phyloP scores from a whole-genome alignment of 1,284 basidiomycete species.

The Cryptococcus maquisensis region DNA sequence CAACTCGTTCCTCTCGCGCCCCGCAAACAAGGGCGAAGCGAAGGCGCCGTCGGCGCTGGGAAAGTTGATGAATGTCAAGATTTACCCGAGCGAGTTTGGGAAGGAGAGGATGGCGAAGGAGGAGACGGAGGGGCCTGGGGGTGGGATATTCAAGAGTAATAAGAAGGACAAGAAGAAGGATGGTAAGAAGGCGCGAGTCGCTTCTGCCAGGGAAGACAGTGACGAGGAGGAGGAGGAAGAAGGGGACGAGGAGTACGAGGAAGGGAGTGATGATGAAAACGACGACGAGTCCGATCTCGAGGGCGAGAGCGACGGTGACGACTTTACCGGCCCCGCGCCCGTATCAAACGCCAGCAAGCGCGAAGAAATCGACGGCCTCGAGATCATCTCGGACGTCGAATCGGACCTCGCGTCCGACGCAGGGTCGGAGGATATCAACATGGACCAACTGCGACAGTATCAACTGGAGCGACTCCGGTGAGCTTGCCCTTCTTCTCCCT shows the following conservation, averaged over 20 bases:
- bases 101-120: slow-evolving; percentile 81
- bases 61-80: slow-evolving; percentile 66
- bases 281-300: slow-evolving; percentile 60
- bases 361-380: slow-evolving; percentile 28
- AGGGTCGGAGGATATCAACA: slow-evolving; percentile 65
- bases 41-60: slow-evolving; percentile 47
- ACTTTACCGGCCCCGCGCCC: not conserved
- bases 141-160: slow-evolving; percentile 64
- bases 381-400: slow-evolving; percentile 40
- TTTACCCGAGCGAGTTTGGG: slow-evolving; percentile 94
- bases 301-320: slow-evolving; percentile 38
- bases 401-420: slow-evolving; percentile 18
- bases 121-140: slow-evolving; percentile 84
- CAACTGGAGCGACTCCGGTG: slow-evolving; percentile 89
- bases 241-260: slow-evolving; percentile 15
- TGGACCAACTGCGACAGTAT: slow-evolving; percentile 83
- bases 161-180: slow-evolving; percentile 18
- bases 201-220: slow-evolving; percentile 16
- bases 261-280: slow-evolving; percentile 15
- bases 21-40: slow-evolving; percentile 12
- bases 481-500: slow-evolving; percentile 26
- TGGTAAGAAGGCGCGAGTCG: slow-evolving; percentile 14
- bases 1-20: slow-evolving; percentile 66
- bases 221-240: slow-evolving; percentile 39
- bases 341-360: not conserved